These are phyloP conservation scores for Erythrophleum fordii DNA, from an alignment of 306 rosid genomes.

Conservation along the genomic window DNA sequence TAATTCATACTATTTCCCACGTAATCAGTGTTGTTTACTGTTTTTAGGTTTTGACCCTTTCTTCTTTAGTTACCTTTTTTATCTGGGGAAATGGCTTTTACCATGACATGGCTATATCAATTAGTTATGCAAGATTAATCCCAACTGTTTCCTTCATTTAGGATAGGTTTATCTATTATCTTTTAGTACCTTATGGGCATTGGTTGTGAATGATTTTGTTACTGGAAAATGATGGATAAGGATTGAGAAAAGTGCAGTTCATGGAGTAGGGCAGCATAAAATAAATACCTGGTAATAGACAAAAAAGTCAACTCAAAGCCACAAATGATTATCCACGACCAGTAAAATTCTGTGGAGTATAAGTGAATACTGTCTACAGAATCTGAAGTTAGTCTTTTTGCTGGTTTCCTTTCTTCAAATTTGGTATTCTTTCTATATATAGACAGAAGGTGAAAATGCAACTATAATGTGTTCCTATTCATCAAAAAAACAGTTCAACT, in stretches of 20 bases:
- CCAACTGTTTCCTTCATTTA: neutral
- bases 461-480: too few relatives aligned
- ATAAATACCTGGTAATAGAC: neutral
- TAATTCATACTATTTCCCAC: too few relatives aligned
- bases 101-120: conserved; percentile 18
- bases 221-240: neutral
- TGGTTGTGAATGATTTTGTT: neutral
- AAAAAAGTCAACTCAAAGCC: neutral
- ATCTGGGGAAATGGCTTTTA: neutral
- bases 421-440: conserved; percentile 5
- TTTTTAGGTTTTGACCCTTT: conserved; percentile 21
- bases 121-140: conserved; percentile 4
- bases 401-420: neutral
- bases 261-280: neutral
- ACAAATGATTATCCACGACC: neutral
- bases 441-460: too few relatives aligned
- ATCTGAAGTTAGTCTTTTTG: neutral
- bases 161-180: neutral
- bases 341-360: conserved; percentile 3
- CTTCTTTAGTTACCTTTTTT: conserved; percentile 4
- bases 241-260: neutral
- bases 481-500: too few relatives aligned
- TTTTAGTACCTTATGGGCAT: neutral
- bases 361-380: neutral
- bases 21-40: neutral